Evolutionary conservation across 2,329 filamentous ascomycete genomes (phyloP).

Genomic region (Neonectria neomacrospora): DNA sequence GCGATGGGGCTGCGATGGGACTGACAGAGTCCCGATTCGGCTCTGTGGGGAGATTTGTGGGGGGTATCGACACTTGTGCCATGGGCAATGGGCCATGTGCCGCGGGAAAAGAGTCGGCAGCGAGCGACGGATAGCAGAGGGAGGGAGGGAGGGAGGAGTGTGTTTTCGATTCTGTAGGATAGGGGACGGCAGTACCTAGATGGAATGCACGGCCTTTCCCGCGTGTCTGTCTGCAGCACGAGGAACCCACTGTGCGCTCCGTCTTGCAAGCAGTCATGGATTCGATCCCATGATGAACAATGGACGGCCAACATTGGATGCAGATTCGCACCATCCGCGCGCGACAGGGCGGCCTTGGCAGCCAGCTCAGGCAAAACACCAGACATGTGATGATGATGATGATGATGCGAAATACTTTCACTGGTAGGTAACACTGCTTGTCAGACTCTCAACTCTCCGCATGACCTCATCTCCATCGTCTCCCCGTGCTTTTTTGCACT

Average conservation of each 20-base stretch:
- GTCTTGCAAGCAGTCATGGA: too few species aligned
- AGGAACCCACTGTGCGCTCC: too few species aligned
- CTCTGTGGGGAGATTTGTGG: slow-evolving; percentile 28
- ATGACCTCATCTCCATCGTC: slow-evolving; percentile 43
- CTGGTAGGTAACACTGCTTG: slow-evolving; percentile 1
- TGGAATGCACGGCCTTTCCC: not conserved
- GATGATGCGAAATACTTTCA: too few species aligned
- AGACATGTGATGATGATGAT: slow-evolving; percentile 24
- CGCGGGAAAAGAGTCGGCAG: slow-evolving; percentile 26
- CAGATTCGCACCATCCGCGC: too few species aligned
- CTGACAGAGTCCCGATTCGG: slow-evolving; percentile 14
- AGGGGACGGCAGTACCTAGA: not conserved
- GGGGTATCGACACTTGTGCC: slow-evolving; percentile 14
- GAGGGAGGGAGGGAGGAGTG: too few species aligned
- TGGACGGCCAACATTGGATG: too few species aligned
- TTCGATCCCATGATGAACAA: too few species aligned
- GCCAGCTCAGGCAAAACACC: too few species aligned
- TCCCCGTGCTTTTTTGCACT: slow-evolving; percentile 4
- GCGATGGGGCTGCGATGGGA: too few species aligned
- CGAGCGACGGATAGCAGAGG: slow-evolving; percentile 7
- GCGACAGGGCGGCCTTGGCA: too few species aligned
- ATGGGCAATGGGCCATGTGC: slow-evolving; percentile 22
- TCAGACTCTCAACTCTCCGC: slow-evolving; percentile 27
- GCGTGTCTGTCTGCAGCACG: too few species aligned
- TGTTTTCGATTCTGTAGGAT: not conserved